Evolutionary conservation across 2,329 filamentous ascomycete genomes (phyloP).

Genomic region (Phyllosticta citrichinensis): DNA sequence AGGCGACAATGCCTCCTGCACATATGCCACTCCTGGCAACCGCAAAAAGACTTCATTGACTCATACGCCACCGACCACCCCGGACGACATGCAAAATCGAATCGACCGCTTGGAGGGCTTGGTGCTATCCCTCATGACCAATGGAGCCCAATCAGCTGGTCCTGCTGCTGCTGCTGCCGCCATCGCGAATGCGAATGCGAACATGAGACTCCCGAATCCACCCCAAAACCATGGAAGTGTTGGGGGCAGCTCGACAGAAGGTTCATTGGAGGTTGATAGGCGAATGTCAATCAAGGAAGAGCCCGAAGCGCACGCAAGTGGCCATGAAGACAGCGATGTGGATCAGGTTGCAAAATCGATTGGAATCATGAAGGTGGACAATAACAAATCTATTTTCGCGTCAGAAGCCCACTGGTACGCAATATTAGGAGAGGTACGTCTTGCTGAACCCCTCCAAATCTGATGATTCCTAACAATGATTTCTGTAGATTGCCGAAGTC

Average conservation of each 20-base stretch:
- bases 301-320: conserved; percentile 31
- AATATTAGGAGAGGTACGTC: conserved; percentile 39
- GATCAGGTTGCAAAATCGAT: conserved; percentile 41
- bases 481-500: conserved; percentile 70
- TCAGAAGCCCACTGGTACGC: conserved; percentile 45
- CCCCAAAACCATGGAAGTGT: conserved; percentile 24
- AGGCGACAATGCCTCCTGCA: conserved; percentile 69
- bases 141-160: conserved; percentile 56
- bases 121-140: conserved; percentile 89
- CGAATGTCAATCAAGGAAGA: conserved; percentile 46
- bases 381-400: conserved; percentile 38
- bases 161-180: conserved; percentile 50
- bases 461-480: conserved; percentile 10
- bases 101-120: conserved; percentile 91
- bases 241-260: conserved; percentile 28
- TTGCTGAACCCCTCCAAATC: background rate
- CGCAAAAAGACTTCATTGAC: conserved; percentile 59
- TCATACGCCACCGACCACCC: conserved; percentile 50
- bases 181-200: conserved; percentile 34
- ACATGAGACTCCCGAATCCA: conserved; percentile 19
- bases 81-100: conserved; percentile 97
- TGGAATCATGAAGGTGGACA: conserved; percentile 44
- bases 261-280: conserved; percentile 44
- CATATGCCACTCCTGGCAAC: conserved; percentile 60
- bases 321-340: conserved; percentile 51